Base-by-base conservation (phyloP, 140 eudicot genomes). In the Senecio squalidus region DNA sequence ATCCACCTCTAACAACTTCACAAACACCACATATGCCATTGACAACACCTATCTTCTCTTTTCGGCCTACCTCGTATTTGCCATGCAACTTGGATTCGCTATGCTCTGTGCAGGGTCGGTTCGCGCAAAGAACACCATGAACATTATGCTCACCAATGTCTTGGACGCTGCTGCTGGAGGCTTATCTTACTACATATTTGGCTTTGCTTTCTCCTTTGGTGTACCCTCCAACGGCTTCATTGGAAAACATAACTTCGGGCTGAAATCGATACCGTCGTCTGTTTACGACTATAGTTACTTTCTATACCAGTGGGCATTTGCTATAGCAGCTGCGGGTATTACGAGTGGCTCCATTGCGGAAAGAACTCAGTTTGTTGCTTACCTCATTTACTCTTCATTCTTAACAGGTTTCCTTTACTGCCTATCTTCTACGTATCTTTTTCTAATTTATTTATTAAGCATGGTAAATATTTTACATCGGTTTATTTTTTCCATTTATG, bases 1-100 rank as follows among this genome's bases (percentile, higher is more conserved):
- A 11, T 38, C 56, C 50, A 46, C 79, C 14, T 24, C 75, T 5
- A 7, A 59, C 30, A 27, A 9, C 2, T 76, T 82, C 55, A 45
- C 78, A 48, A 47, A 44, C 74, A 75, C 78, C 56, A 36, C 75
- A 2, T 60, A 64, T 62, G 94, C 94, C 64, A 67, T 84, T 20
- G 78, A 84, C 76, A 84, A 68, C 82, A 80, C 94, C 0, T 84
- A 84, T 60, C 76, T 84, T 24, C 74, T 84, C 36, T 84, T 84
- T 77, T 84, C 94, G 1, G 84, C 94, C 2, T 84, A 84, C 71
- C 75, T 84, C 0, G 94, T 84, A 39, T 84, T 84, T 50, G 88
- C 88, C 67, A 84, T 84, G 94, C 94, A 84, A 55, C 76, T 84
- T 9, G 94, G 94, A 4, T 84, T 84, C 61, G 93, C 93, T 61